These are phyloP conservation scores for Isabelozyma gotoi DNA, from an alignment of 805 yeast genomes.

Conservation along the genomic window DNA sequence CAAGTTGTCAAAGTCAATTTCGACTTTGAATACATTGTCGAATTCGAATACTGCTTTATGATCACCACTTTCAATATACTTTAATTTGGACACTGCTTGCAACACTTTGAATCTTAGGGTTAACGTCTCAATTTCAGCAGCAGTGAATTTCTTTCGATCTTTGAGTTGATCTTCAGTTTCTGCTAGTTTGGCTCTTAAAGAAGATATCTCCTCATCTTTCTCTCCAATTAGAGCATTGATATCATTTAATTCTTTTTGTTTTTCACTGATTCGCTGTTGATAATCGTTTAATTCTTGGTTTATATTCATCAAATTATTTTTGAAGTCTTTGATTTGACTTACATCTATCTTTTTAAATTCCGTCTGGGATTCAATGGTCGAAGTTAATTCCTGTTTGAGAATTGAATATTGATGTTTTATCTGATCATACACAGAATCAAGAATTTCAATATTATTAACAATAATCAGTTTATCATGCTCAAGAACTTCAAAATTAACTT, in stretches of 20 bases:
- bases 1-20: conserved; percentile 8
- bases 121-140: conserved; percentile 18
- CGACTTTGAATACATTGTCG: conserved; percentile 10
- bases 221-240: conserved; percentile 10
- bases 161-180: conserved; percentile 8
- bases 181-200: conserved; percentile 9
- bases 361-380: conserved; percentile 9
- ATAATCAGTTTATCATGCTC: conserved; percentile 16
- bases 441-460: conserved; percentile 8
- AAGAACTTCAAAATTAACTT: conserved; percentile 17
- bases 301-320: conserved; percentile 12
- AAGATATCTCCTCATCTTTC: conserved; percentile 7
- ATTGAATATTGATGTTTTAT: conserved; percentile 6
- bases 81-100: conserved; percentile 24
- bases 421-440: conserved; percentile 10
- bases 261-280: conserved; percentile 8
- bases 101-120: conserved; percentile 20
- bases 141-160: conserved; percentile 16
- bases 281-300: conserved; percentile 12
- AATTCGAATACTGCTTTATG: conserved; percentile 9
- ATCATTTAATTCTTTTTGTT: conserved; percentile 6
- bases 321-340: conserved; percentile 4
- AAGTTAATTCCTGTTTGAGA: conserved; percentile 8
- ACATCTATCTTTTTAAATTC: conserved; percentile 11
- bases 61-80: conserved; percentile 11